These are phyloP conservation scores for Tricholoma flavovirens DNA, from an alignment of 768 basidiomycete species.

Conservation along the genomic window DNA sequence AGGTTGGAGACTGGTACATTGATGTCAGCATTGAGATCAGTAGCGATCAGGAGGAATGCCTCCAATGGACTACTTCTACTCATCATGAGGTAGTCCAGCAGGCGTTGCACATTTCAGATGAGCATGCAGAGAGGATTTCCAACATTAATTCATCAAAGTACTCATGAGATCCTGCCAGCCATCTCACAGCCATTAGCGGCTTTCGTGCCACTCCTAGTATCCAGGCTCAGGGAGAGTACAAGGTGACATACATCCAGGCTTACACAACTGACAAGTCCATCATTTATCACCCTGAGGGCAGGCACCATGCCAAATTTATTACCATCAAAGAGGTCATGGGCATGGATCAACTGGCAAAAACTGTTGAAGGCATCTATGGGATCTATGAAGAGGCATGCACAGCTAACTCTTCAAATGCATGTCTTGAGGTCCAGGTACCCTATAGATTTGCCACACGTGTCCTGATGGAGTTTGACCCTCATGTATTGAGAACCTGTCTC, in stretches of 20 bases:
- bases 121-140: not conserved
- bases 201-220: conserved; percentile 10
- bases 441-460: not conserved
- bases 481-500: not conserved
- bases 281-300: conserved; percentile 2
- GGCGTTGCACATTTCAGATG: not conserved
- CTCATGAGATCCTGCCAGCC: conserved; percentile 10
- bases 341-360: not conserved
- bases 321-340: conserved; percentile 12
- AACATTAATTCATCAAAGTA: conserved; percentile 5
- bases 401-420: conserved; percentile 6
- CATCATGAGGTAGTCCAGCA: conserved; percentile 4
- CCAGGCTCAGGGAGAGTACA: conserved; percentile 3
- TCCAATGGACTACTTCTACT: conserved; percentile 11
- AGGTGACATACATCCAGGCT: conserved; percentile 9
- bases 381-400: not conserved
- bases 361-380: conserved; percentile 1
- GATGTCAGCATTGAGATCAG: conserved; percentile 19
- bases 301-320: conserved; percentile 10
- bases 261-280: no score
- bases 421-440: conserved; percentile 11
- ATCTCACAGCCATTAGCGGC: conserved; percentile 10
- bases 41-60: conserved; percentile 1
- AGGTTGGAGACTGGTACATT: conserved; percentile 14
- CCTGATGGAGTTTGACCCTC: not conserved